Base-by-base conservation (phyloP, 495 filamentous ascomycete species). In the Penicillium angulare region DNA sequence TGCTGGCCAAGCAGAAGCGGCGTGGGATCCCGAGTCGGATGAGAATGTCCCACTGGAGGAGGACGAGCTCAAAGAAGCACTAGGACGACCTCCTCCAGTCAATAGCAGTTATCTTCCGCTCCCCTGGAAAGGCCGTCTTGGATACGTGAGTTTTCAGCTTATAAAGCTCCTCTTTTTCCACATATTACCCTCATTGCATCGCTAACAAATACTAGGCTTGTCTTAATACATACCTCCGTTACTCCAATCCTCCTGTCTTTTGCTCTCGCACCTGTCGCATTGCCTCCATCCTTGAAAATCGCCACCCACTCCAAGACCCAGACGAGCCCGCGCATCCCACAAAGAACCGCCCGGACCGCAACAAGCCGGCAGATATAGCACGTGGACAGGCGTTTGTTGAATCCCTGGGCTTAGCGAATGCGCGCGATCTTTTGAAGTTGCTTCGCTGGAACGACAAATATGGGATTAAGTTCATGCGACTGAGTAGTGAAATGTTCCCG, bases 401-500 rank as follows among this genome's bases (percentile, higher is more conserved):
- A 64, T 74, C 80, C 0, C 67, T 98, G 6, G 88, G 89, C 2
- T 70, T 97, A 6, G 81, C 86, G 4, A 97, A 98, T 68, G 86
- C 87, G 17, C 77, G 81, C 26, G 92, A 97, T 57, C 80, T 97
- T 5, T 69, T 79, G 27, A 96, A 95, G 61, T 85, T 97, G 77
- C 58, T 97, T 17, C 79, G 85, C 2, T 98, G 93, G 93, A 97
- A 97, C 61, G 90, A 96, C 51, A 85, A 82, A 47, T 97, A 93
- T 50, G 85, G 83, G 33, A 97, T 97, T 71, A 93, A 87, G 61
- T 95, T 98, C 65, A 79, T 97, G 77, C 85, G 92, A 3, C 76
- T 97, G 16, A 92, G 87, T 56, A 93, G 87, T 56, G 93, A 96
- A 61, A 96, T 96, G 89, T 97, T 97, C 52, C 93, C 92, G 0